These are phyloP conservation scores for Schizochytrium sp. DNA, from an alignment of 108 stramenopile species.

Conservation along the genomic window DNA sequence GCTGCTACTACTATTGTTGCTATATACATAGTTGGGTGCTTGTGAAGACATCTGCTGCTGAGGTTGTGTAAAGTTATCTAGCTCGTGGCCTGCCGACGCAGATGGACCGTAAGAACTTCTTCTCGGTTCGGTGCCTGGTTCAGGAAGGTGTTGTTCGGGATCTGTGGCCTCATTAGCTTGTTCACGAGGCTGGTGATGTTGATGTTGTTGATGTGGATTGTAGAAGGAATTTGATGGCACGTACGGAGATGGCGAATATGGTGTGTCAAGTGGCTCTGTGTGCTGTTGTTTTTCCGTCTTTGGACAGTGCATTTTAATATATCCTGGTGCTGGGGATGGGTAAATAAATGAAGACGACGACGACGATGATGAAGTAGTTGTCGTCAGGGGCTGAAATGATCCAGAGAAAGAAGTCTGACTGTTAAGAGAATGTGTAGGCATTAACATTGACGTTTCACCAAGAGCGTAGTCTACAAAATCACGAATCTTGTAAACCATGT, in stretches of 20 bases:
- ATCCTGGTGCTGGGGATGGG: no score
- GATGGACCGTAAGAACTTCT: not conserved
- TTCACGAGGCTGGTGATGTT: not conserved
- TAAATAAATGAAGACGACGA: no score
- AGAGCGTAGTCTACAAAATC: constrained; percentile 5
- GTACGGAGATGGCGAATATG: not conserved
- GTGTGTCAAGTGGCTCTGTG: not conserved
- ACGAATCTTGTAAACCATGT: not conserved
- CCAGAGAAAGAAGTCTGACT: not conserved
- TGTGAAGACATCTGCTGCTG: not conserved
- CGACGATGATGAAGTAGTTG: not conserved
- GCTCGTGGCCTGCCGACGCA: not conserved
- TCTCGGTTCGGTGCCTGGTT: not conserved
- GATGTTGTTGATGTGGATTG: not conserved
- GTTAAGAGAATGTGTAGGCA: not conserved
- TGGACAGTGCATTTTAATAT: no score
- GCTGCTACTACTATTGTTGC: no score
- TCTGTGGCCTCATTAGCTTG: not conserved
- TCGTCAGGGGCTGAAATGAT: not conserved
- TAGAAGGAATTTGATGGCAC: not conserved
- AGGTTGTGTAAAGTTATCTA: not conserved
- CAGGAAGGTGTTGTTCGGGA: constrained; percentile 6
- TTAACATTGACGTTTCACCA: not conserved
- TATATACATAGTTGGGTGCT: no score
- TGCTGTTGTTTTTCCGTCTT: not conserved